A percentile compares a stretch with the other conserved stretches of the same genome.
Evolutionary conservation across 2,329 filamentous ascomycete genomes (phyloP).

Genomic region (Emergomyces africanus): DNA sequence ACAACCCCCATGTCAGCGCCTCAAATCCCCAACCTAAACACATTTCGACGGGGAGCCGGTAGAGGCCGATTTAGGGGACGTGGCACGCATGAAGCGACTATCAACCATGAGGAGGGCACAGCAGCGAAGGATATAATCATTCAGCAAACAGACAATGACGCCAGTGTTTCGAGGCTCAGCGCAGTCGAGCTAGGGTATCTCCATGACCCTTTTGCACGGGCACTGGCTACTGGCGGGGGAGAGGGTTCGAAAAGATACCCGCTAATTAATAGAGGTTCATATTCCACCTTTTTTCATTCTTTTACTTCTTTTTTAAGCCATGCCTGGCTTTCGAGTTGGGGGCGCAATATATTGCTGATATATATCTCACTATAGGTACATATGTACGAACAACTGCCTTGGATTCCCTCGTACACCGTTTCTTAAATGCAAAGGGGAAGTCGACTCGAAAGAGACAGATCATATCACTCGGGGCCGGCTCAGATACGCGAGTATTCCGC

Average conservation of each 20-base stretch:
- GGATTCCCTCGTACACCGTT: conserved; percentile 60
- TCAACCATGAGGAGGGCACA: conserved; percentile 19
- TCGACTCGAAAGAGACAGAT: conserved; percentile 52
- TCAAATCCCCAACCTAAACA: conserved; percentile 66
- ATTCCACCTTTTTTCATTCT: background rate
- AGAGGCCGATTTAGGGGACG: conserved; percentile 38
- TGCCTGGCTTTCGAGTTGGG: conserved; percentile 12
- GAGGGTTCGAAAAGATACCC: conserved; percentile 53
- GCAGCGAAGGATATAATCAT: conserved; percentile 56
- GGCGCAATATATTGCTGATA: background rate
- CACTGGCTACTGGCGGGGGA: conserved; percentile 43
- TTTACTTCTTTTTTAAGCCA: conserved; percentile 4
- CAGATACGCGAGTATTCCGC: conserved; percentile 78
- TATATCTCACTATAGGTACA: conserved; percentile 48
- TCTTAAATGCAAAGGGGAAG: conserved; percentile 40
- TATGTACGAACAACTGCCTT: conserved; percentile 79
- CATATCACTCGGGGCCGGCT: conserved; percentile 83
- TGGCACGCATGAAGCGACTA: conserved; percentile 14
- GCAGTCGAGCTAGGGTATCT: conserved; percentile 79
- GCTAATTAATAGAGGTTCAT: conserved; percentile 78
- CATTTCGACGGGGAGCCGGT: conserved; percentile 38
- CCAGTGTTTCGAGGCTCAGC: conserved; percentile 75
- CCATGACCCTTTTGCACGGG: conserved; percentile 61
- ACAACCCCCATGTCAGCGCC: conserved; percentile 50
- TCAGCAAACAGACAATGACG: conserved; percentile 84